phyloP scores from a whole-genome alignment of 805 yeast species.

The Schwanniomyces polymorphus region DNA sequence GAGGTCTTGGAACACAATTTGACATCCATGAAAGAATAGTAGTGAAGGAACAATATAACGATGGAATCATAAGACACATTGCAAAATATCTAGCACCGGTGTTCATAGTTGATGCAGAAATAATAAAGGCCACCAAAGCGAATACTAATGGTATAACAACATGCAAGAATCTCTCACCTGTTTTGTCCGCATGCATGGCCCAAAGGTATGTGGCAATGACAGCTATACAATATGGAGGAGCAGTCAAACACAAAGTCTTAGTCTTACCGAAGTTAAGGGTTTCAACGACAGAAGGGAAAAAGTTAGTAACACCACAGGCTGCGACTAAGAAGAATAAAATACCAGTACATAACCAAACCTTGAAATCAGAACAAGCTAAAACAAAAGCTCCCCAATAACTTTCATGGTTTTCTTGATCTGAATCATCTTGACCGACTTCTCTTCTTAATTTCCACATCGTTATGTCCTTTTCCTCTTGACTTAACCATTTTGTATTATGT shows the following conservation, averaged over 20 bases:
- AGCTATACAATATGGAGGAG: constrained; percentile 57
- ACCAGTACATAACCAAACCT: constrained; percentile 49
- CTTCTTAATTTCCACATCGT: constrained; percentile 39
- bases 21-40: constrained; percentile 57
- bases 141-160: constrained; percentile 42
- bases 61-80: constrained; percentile 60
- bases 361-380: constrained; percentile 39
- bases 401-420: constrained; percentile 34
- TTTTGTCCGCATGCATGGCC: constrained; percentile 56
- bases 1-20: constrained; percentile 56
- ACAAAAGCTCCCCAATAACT: constrained; percentile 33
- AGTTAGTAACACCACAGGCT: constrained; percentile 61
- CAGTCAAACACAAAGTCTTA: constrained; percentile 55
- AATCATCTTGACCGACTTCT: constrained; percentile 43
- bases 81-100: constrained; percentile 60
- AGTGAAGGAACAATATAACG: constrained; percentile 54
- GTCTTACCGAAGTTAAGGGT: constrained; percentile 52
- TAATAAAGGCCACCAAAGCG: constrained; percentile 46
- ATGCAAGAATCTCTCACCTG: constrained; percentile 56
- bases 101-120: constrained; percentile 50
- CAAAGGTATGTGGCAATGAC: constrained; percentile 50
- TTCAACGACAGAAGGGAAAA: constrained; percentile 60
- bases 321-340: constrained; percentile 49
- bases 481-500: constrained; percentile 45
- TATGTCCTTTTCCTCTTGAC: constrained; percentile 45